Evolutionary conservation across 176 grass and related monocot genomes (phyloP).

Genomic region (Bromus sterilis): DNA sequence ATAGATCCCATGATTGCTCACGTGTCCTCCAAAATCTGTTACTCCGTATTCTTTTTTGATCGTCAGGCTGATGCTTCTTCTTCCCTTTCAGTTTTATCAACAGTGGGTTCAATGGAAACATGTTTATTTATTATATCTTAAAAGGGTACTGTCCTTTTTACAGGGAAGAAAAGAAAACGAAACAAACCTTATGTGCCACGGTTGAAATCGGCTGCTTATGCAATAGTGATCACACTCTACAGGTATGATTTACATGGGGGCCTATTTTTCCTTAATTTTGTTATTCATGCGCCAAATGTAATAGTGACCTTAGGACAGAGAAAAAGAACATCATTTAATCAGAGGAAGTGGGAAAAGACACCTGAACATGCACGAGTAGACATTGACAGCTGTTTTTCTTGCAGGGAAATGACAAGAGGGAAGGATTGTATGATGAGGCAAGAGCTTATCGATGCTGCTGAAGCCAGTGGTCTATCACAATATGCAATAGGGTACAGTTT

Average conservation of each 20-base stretch:
- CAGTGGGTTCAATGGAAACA: neutral
- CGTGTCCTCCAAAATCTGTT: neutral
- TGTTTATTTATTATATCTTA: neutral
- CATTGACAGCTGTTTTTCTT: neutral
- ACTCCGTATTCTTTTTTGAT: neutral
- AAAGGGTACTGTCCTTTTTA: constrained; percentile 9
- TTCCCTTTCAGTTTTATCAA: neutral
- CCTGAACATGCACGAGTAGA: neutral
- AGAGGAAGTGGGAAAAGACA: neutral
- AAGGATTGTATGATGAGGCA: constrained; percentile 64
- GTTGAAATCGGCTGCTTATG: constrained; percentile 69
- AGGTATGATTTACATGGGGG: constrained; percentile 30
- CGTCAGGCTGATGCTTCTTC: neutral
- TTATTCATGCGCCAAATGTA: neutral
- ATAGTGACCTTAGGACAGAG: neutral
- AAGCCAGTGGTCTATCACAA: constrained; percentile 77
- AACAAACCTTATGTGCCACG: constrained; percentile 55
- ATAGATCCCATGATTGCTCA: neutral
- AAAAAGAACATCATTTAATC: neutral
- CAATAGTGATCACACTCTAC: constrained; percentile 68
- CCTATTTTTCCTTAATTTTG: neutral
- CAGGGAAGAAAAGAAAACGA: constrained; percentile 55
- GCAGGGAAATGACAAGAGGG: constrained; percentile 47
- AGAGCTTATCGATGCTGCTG: constrained; percentile 89
- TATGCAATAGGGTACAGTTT: constrained; percentile 60